Percentiles rank a stretch among this genome's conserved stretches.
Evolutionary conservation across 2,329 filamentous ascomycete species (phyloP).

Genomic region (Scolecobasidium constrictum): DNA sequence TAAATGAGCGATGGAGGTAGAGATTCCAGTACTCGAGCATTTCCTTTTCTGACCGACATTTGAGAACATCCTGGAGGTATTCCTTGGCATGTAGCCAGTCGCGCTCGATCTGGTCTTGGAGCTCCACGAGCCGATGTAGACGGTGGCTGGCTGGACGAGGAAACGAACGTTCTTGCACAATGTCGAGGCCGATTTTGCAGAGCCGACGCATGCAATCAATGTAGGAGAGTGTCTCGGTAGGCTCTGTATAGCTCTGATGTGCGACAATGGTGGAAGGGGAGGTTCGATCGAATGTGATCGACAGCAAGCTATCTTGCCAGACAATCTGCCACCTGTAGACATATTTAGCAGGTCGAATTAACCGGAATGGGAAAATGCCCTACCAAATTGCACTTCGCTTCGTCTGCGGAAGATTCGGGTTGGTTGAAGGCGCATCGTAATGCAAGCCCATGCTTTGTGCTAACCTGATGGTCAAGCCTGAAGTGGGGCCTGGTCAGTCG

Average conservation of each 20-base stretch:
- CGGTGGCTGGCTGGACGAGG: constrained; percentile 41
- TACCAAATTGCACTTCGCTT: constrained; percentile 31
- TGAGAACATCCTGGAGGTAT: constrained; percentile 43
- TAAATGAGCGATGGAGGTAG: constrained; percentile 51
- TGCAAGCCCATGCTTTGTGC: constrained; percentile 51
- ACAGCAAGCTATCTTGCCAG: constrained; percentile 54
- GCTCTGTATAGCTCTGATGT: constrained; percentile 22
- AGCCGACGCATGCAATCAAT: constrained; percentile 47
- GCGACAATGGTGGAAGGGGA: constrained; percentile 43
- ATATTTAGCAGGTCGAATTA: too few relatives aligned
- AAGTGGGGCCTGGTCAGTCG: too few relatives aligned
- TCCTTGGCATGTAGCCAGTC: constrained; percentile 47
- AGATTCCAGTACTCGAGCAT: constrained; percentile 50
- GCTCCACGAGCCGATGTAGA: constrained; percentile 40
- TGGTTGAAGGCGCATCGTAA: constrained; percentile 44
- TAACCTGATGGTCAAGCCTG: constrained; percentile 44
- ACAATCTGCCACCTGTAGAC: constrained; percentile 44
- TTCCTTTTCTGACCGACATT: constrained; percentile 37
- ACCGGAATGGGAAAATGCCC: too few relatives aligned
- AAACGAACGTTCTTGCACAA: constrained; percentile 46
- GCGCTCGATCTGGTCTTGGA: constrained; percentile 44
- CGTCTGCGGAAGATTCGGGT: constrained; percentile 32
- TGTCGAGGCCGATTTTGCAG: constrained; percentile 48
- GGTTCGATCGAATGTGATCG: constrained; percentile 50
- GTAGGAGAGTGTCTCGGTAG: constrained; percentile 39